A percentile compares a stretch with the other conserved stretches of the same genome.
phyloP scores from a whole-genome alignment of 495 filamentous ascomycete species.

The Daldinia loculata region DNA sequence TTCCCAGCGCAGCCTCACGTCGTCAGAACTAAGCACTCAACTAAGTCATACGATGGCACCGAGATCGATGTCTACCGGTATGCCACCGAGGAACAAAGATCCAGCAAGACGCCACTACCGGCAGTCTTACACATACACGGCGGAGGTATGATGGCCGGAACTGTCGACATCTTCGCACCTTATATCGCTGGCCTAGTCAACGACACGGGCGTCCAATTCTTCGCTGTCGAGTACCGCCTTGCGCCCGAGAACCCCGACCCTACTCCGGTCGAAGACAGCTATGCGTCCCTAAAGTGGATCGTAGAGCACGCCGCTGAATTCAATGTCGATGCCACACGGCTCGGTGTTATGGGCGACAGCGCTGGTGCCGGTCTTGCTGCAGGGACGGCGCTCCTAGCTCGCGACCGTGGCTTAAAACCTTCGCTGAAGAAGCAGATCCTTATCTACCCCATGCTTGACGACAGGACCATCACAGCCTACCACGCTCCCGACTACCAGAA shows the following conservation, averaged over 20 bases:
- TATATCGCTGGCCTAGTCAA: conserved; percentile 35
- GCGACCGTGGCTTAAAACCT: conserved; percentile 37
- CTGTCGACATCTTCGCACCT: conserved; percentile 37
- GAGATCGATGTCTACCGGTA: conserved; percentile 27
- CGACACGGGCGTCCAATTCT: conserved; percentile 42
- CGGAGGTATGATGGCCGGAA: conserved; percentile 51
- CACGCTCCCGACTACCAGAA: background rate
- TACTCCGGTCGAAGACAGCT: conserved; percentile 40
- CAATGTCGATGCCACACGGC: conserved; percentile 35
- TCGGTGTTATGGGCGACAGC: conserved; percentile 45
- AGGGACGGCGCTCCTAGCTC: conserved; percentile 28
- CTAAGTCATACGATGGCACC: conserved; percentile 24
- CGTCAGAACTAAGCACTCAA: conserved; percentile 6
- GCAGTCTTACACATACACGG: conserved; percentile 53
- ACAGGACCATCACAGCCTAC: conserved; percentile 18
- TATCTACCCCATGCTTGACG: conserved; percentile 47
- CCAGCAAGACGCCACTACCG: conserved; percentile 19
- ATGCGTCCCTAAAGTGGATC: conserved; percentile 33
- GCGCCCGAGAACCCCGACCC: conserved; percentile 45
- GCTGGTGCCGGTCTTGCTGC: conserved; percentile 44
- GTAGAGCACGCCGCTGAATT: conserved; percentile 24
- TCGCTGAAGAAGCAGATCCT: conserved; percentile 40
- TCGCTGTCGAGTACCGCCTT: conserved; percentile 51
- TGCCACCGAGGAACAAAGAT: conserved; percentile 27
- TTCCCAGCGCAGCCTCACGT: conserved; percentile 14